A percentile compares a stretch with the other conserved stretches of the same genome.
Evolutionary conservation across 192 early-diverging fungal species (phyloP).

Genomic region (Backusella morwellensis): DNA sequence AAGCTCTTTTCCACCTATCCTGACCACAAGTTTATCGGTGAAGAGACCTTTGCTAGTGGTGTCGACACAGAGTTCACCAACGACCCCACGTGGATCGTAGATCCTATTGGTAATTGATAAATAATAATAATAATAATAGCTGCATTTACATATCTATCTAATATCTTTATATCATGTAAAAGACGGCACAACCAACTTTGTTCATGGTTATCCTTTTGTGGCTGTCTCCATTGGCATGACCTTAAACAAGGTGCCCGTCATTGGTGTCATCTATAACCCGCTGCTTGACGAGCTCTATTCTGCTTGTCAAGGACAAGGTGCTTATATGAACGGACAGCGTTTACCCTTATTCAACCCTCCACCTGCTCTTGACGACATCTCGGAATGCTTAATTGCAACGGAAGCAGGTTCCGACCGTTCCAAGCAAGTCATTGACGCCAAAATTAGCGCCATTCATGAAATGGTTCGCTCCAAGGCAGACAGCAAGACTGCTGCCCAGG

Average conservation of each 20-base stretch:
- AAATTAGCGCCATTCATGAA: slow-evolving; percentile 64
- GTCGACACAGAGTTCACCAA: slow-evolving; percentile 54
- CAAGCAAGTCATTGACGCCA: slow-evolving; percentile 56
- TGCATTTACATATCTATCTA: too few species aligned
- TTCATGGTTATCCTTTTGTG: slow-evolving; percentile 79
- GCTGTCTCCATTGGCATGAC: slow-evolving; percentile 85
- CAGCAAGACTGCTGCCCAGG: slow-evolving; percentile 18
- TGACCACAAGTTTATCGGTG: slow-evolving; percentile 79
- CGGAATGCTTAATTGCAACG: slow-evolving; percentile 71
- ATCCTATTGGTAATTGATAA: slow-evolving; percentile 65
- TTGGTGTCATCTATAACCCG: slow-evolving; percentile 93
- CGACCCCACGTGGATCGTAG: slow-evolving; percentile 87
- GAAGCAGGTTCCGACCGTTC: slow-evolving; percentile 81
- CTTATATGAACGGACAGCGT: slow-evolving; percentile 55
- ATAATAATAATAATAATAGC: too few species aligned
- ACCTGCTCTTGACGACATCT: slow-evolving; percentile 60
- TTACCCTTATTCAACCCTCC: slow-evolving; percentile 62
- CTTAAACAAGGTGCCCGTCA: slow-evolving; percentile 66
- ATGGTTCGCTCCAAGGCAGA: slow-evolving; percentile 55
- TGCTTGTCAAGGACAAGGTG: slow-evolving; percentile 60
- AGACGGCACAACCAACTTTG: slow-evolving; percentile 81
- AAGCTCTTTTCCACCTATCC: slow-evolving; percentile 62
- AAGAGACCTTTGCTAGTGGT: slow-evolving; percentile 74
- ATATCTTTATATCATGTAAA: neutral
- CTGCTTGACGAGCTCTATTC: slow-evolving; percentile 76